A percentile compares a stretch with the other conserved stretches of the same genome.
These are phyloP conservation scores for Sphenostylis stenocarpa DNA, from an alignment of 306 rosid species.

Conservation along the genomic window DNA sequence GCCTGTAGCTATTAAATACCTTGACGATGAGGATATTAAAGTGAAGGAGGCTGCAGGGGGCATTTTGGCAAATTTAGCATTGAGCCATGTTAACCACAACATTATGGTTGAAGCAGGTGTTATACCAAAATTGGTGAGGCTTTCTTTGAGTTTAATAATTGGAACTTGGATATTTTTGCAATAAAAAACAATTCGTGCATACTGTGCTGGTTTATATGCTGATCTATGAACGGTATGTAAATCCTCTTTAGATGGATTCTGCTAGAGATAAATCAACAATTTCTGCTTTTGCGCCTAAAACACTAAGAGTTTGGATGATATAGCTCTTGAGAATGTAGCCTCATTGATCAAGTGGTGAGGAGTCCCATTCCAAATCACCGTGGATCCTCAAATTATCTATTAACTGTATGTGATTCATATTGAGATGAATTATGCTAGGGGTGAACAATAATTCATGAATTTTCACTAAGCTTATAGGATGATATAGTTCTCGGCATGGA, in stretches of 20 bases:
- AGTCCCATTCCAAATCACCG: background rate
- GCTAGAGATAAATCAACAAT: background rate
- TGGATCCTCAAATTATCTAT: background rate
- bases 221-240: slow-evolving; percentile 20
- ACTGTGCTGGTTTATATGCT: slow-evolving; percentile 1
- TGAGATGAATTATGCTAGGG: background rate
- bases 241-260: slow-evolving; percentile 13
- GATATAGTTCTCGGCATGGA: background rate
- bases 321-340: background rate
- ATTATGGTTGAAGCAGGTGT: slow-evolving; percentile 83
- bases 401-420: slow-evolving; percentile 8
- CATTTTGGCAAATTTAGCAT: slow-evolving; percentile 77
- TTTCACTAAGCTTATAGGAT: slow-evolving; percentile 4
- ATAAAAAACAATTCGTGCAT: slow-evolving; percentile 15
- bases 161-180: slow-evolving; percentile 11
- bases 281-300: background rate
- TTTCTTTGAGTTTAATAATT: slow-evolving; percentile 25
- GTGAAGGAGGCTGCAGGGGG: slow-evolving; percentile 90
- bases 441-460: background rate
- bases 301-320: slow-evolving; percentile 15
- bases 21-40: slow-evolving; percentile 70
- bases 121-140: slow-evolving; percentile 80
- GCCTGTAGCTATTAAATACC: slow-evolving; percentile 60
- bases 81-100: slow-evolving; percentile 58
- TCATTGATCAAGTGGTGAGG: slow-evolving; percentile 1